These are phyloP conservation scores for Pseudozyma tsukubaensis DNA, from an alignment of 1,284 basidiomycete genomes.

Conservation along the genomic window DNA sequence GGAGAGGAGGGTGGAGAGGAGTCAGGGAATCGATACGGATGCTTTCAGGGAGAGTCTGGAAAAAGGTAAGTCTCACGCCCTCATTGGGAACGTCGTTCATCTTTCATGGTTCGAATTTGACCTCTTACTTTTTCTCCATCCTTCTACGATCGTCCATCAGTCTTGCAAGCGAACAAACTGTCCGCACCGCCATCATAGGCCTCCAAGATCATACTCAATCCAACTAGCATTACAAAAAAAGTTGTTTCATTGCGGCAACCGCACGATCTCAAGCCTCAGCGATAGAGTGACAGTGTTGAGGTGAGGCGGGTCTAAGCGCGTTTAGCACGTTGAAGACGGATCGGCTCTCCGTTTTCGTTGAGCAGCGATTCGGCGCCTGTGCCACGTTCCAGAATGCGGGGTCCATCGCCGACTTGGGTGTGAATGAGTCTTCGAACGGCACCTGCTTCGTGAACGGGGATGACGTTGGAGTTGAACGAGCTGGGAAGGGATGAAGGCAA, in stretches of 20 bases:
- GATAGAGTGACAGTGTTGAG: no score
- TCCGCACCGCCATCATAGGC: constrained; percentile 29
- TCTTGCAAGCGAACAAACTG: constrained; percentile 47
- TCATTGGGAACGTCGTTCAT: no score
- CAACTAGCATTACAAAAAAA: no score
- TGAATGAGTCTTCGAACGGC: constrained; percentile 66
- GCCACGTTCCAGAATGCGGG: constrained; percentile 60
- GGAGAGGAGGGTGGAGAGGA: constrained; percentile 26
- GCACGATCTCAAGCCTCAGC: no score
- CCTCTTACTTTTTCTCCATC: not conserved
- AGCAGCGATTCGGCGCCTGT: constrained; percentile 53
- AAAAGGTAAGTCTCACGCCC: constrained; percentile 31
- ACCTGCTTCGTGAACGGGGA: constrained; percentile 64
- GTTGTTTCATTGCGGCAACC: no score
- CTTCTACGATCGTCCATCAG: no score
- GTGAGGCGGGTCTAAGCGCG: constrained; percentile 20
- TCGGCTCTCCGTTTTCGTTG: constrained; percentile 55
- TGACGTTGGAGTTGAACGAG: constrained; percentile 60
- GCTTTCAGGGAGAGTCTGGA: constrained; percentile 56
- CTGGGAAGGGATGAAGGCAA: constrained; percentile 54
- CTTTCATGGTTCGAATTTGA: not conserved
- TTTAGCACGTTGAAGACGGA: constrained; percentile 62
- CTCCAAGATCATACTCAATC: not conserved
- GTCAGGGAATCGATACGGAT: constrained; percentile 56
- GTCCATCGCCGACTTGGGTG: constrained; percentile 67